Conservation (phyloP, 2,329 filamentous ascomycete species). For the Rutstroemia sp. region DNA sequence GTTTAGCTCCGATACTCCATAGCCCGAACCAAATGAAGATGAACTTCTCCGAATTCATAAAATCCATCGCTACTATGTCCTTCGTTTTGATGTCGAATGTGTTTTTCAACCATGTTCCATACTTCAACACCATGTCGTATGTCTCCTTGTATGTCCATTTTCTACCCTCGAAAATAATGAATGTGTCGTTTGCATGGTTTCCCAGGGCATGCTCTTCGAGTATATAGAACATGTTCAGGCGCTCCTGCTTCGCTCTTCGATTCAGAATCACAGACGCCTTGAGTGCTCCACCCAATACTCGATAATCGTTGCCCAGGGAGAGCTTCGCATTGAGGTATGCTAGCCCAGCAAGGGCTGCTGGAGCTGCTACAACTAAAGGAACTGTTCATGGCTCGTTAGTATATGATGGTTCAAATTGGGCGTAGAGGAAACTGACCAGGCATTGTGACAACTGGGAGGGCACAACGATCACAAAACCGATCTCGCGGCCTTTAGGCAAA, state of each 20-base stretch:
- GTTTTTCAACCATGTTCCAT: conserved; percentile 67
- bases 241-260: conserved; percentile 48
- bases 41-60: conserved; percentile 74
- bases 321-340: conserved; percentile 73
- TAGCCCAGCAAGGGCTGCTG: conserved; percentile 58
- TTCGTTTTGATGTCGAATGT: conserved; percentile 55
- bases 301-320: conserved; percentile 57
- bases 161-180: conserved; percentile 62
- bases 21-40: conserved; percentile 67
- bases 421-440: conserved; percentile 16
- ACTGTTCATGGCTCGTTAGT: conserved; percentile 31
- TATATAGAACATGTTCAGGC: conserved; percentile 65
- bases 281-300: conserved; percentile 48
- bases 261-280: conserved; percentile 37
- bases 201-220: conserved; percentile 60
- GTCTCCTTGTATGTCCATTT: conserved; percentile 68
- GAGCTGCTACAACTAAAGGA: conserved; percentile 46
- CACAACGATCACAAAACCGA: too few relatives aligned
- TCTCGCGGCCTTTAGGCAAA: too few relatives aligned
- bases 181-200: conserved; percentile 44
- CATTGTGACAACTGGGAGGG: conserved; percentile 12
- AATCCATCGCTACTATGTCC: conserved; percentile 75
- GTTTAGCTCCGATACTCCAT: conserved; percentile 76
- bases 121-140: conserved; percentile 63
- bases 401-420: not conserved